Evolutionary conservation across 148 eudicot species (phyloP), one percentile per base, ranked within the genome.

Genomic region (Euryodendron excelsum): DNA sequence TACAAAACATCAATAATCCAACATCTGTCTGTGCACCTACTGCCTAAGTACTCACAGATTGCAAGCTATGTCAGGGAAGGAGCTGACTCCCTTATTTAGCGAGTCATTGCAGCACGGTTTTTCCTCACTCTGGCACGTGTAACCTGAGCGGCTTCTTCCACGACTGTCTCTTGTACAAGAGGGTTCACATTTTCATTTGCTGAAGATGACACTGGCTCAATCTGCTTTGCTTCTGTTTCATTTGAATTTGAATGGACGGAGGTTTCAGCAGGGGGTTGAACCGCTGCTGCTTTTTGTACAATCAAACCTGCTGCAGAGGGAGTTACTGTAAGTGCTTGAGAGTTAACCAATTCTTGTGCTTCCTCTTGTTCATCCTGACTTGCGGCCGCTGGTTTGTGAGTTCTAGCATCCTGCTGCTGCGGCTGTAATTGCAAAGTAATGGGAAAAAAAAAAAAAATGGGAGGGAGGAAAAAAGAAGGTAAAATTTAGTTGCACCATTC

Each of bases 111-210:
- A 12, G 87, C 41, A 44, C 87, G 83, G 34, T 90, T 78, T 79
- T 88, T 94, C 87, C 97, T 92, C 81, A 86, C 84, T 83, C 91
- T 92, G 52, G 88, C 93, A 48, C 94, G 88, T 27, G 97, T 91
- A 37, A 84, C 88, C 9, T 91, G 85, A 70, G 82, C 80, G 58
- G 86, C 85, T 69, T 92, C 97, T 73, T 89, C 98, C 84, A 92
- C 84, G 17, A 81, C 80, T 0, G 89, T 87, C 77, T 89, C 94
- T 55, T 79, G 82, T 15, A 81, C 79, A 13, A 89, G 69, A 83
- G 90, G 73, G 71, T 78, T 86, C 28, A 52, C 59, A 9, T 27
- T 82, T 73, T 83, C 90, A 33, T 74, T 84, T 17, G 79, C 69
- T 50, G 81, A 69, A 23, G 91, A 48, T 37, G 88, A 73, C 12